Conservation (phyloP, 176 grass and related monocot species). For the Poa annua region DNA sequence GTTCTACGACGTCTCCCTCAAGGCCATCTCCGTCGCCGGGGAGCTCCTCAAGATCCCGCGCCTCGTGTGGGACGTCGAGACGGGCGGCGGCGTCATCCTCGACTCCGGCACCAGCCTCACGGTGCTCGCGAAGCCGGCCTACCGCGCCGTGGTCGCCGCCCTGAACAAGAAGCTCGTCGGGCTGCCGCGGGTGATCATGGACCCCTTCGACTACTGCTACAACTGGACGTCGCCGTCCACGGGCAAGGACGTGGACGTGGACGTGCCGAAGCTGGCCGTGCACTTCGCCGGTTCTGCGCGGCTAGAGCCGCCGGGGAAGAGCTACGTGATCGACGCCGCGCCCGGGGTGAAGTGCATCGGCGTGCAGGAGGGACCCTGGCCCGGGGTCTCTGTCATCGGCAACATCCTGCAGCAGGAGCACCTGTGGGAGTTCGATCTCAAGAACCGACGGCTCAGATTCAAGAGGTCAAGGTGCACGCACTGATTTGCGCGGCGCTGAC, state of each 20-base stretch:
- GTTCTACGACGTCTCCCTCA: conserved; percentile 71
- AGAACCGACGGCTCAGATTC: conserved; percentile 70
- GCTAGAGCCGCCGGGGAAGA: conserved; percentile 77
- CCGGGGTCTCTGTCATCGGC: conserved; percentile 71
- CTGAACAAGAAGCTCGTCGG: conserved; percentile 53
- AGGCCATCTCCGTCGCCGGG: conserved; percentile 64
- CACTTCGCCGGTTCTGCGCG: conserved; percentile 67
- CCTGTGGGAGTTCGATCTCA: conserved; percentile 92
- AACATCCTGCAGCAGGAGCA: conserved; percentile 99
- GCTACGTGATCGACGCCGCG: conserved; percentile 94
- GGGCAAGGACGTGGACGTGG: neutral
- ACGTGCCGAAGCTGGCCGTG: conserved; percentile 59
- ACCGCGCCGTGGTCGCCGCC: conserved; percentile 61
- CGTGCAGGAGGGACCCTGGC: conserved; percentile 63
- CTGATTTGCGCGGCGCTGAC: conserved; percentile 14
- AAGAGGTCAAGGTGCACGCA: conserved; percentile 60
- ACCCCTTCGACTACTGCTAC: conserved; percentile 96
- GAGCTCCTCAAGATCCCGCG: conserved; percentile 65
- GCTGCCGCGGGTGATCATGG: conserved; percentile 57
- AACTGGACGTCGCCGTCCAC: conserved; percentile 73
- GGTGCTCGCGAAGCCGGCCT: conserved; percentile 66
- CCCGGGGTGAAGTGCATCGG: conserved; percentile 87
- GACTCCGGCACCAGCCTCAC: conserved; percentile 92
- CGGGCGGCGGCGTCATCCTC: conserved; percentile 78
- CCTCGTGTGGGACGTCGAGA: conserved; percentile 71